phyloP scores from a whole-genome alignment of 31 red algal genomes.

The Asparagopsis taxiformis region DNA sequence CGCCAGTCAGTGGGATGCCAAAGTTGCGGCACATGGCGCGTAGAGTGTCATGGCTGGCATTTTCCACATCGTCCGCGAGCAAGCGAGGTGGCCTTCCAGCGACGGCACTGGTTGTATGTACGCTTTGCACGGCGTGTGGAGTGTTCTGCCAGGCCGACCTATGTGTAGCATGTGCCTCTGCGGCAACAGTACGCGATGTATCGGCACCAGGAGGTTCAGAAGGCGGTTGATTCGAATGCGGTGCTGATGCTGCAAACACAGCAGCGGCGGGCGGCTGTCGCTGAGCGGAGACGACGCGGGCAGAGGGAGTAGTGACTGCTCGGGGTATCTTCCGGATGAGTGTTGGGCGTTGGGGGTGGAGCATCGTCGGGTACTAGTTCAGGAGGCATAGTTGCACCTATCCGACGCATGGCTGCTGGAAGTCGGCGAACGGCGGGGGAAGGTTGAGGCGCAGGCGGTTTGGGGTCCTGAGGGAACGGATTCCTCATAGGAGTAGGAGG shows the following conservation, averaged over 20 bases:
- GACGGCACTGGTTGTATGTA: constrained; percentile 17
- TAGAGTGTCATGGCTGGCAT: constrained; percentile 17
- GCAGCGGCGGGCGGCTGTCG: not conserved
- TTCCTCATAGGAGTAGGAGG: not conserved
- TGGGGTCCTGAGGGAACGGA: not conserved
- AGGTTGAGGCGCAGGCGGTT: not conserved
- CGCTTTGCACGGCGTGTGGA: constrained; percentile 10
- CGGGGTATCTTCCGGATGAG: constrained; percentile 7
- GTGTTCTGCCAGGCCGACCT: not conserved
- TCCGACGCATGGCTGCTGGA: not conserved
- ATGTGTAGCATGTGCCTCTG: not conserved
- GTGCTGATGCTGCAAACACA: too few species aligned
- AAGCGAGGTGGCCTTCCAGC: constrained; percentile 21
- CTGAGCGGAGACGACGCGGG: not conserved
- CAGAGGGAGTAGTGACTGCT: constrained; percentile 35
- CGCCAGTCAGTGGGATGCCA: constrained; percentile 12
- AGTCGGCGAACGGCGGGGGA: not conserved
- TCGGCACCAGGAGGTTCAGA: constrained; percentile 9
- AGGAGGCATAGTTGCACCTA: not conserved
- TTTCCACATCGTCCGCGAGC: constrained; percentile 15
- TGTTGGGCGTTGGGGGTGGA: not conserved
- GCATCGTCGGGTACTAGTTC: not conserved
- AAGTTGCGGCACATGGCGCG: constrained; percentile 1
- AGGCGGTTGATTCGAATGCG: too few species aligned
- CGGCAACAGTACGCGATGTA: not conserved